Evolutionary conservation across 768 basidiomycete genomes (phyloP).

Genomic region (Leccinum obscurum): DNA sequence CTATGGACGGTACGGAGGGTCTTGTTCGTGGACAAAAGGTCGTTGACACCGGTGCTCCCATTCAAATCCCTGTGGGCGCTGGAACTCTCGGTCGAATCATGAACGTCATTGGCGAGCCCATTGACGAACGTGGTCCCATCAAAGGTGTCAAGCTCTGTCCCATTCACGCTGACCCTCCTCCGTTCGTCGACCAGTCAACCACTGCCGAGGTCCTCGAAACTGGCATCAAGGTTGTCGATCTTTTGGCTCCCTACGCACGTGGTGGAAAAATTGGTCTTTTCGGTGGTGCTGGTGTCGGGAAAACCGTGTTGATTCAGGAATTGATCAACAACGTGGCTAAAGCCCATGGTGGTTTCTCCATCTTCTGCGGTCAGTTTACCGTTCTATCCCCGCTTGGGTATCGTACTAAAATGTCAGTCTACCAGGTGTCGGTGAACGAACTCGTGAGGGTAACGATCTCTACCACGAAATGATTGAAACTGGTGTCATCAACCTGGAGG

Average conservation of each 20-base stretch:
- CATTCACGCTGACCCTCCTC: constrained; percentile 96
- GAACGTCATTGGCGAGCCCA: constrained; percentile 99
- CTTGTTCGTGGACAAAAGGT: constrained; percentile 98
- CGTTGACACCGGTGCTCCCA: constrained; percentile 94
- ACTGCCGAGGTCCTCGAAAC: constrained; percentile 99
- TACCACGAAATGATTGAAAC: constrained; percentile 99
- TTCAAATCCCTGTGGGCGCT: constrained; percentile 93
- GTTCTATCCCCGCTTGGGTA: not conserved
- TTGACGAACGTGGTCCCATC: constrained; percentile 99
- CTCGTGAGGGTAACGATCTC: constrained; percentile 99
- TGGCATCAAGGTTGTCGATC: constrained; percentile 99
- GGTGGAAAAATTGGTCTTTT: constrained; percentile 99
- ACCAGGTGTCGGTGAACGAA: constrained; percentile 97
- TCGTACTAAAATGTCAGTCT: constrained; percentile 8
- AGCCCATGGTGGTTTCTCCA: constrained; percentile 99
- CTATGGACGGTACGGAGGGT: constrained; percentile 99
- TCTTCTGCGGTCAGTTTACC: constrained; percentile 80
- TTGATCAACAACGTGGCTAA: constrained; percentile 99
- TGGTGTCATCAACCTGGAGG: constrained; percentile 99
- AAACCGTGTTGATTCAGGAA: constrained; percentile 99
- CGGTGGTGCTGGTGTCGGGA: constrained; percentile 99
- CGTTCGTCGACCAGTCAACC: constrained; percentile 98
- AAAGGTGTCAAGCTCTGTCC: constrained; percentile 89
- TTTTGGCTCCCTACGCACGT: constrained; percentile 99
- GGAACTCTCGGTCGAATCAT: constrained; percentile 98